Percentiles rank a stretch among this genome's conserved stretches.
phyloP scores from a whole-genome alignment of 805 yeast species.

The Yamadazyma nakazawae region DNA sequence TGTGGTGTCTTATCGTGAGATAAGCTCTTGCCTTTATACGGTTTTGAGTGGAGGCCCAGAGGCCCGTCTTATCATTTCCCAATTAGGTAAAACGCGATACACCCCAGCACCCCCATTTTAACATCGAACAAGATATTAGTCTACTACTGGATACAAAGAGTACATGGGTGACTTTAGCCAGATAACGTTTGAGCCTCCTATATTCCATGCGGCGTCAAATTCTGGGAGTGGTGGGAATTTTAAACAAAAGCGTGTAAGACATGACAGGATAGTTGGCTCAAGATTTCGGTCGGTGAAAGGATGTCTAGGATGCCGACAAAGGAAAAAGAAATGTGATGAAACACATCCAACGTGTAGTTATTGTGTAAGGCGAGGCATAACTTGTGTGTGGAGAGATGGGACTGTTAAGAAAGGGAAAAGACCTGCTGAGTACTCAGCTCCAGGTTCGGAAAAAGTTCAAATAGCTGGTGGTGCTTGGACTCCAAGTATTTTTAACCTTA shows the following conservation, averaged over 20 bases:
- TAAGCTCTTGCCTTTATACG: neutral
- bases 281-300: conserved; percentile 9
- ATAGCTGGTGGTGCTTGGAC: too few relatives aligned
- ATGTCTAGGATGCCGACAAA: conserved; percentile 13
- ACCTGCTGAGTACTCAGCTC: neutral
- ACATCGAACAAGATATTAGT: too few relatives aligned
- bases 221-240: neutral
- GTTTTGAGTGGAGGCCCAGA: neutral
- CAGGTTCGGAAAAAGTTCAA: neutral
- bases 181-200: neutral
- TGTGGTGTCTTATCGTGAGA: neutral
- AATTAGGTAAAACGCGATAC: neutral
- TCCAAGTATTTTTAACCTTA: neutral
- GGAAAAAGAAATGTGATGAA: conserved; percentile 21
- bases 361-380: conserved; percentile 12
- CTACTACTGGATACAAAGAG: neutral
- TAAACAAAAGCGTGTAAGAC: neutral
- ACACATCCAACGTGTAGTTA: conserved; percentile 17
- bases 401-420: neutral
- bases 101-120: neutral
- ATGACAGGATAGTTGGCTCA: conserved; percentile 4
- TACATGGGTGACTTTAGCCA: neutral
- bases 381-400: conserved; percentile 9
- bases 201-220: neutral
- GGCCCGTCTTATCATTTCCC: neutral